Conservation (phyloP, 75 land plant genomes). For the Cunninghamia lanceolata region DNA sequence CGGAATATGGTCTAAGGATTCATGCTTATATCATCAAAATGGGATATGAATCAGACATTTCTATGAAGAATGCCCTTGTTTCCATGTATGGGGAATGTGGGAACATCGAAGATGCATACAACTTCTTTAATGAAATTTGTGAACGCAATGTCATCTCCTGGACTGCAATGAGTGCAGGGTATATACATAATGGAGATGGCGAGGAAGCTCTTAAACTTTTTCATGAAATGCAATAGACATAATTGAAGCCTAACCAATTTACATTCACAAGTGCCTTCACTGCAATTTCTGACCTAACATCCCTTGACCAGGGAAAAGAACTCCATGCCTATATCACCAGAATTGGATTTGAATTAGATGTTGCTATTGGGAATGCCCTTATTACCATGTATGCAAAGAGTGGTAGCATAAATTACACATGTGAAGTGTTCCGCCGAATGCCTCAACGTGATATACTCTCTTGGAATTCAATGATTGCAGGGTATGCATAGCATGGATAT, state of each 20-base stretch:
- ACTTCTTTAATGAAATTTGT: conserved; percentile 8
- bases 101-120: conserved; percentile 8
- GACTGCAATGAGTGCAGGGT: conserved; percentile 18
- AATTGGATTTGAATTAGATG: conserved; percentile 14
- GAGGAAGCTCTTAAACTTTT: conserved; percentile 21
- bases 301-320: conserved; percentile 21
- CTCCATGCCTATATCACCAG: conserved; percentile 17
- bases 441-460: conserved; percentile 9
- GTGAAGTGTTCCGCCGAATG: conserved; percentile 14
- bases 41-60: conserved; percentile 5
- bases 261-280: conserved; percentile 21
- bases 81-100: conserved; percentile 16
- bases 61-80: conserved; percentile 13
- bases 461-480: conserved; percentile 28
- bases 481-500: conserved; percentile 22
- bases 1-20: neutral
- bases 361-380: conserved; percentile 19
- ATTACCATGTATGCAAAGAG: conserved; percentile 32
- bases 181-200: conserved; percentile 10
- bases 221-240: conserved; percentile 11
- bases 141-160: conserved; percentile 15
- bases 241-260: conserved; percentile 14
- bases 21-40: conserved; percentile 20
- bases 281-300: conserved; percentile 13
- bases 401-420: conserved; percentile 21